Evolutionary conservation across 805 yeast species (phyloP).

Genomic region (Sporopachydermia lactativora): DNA sequence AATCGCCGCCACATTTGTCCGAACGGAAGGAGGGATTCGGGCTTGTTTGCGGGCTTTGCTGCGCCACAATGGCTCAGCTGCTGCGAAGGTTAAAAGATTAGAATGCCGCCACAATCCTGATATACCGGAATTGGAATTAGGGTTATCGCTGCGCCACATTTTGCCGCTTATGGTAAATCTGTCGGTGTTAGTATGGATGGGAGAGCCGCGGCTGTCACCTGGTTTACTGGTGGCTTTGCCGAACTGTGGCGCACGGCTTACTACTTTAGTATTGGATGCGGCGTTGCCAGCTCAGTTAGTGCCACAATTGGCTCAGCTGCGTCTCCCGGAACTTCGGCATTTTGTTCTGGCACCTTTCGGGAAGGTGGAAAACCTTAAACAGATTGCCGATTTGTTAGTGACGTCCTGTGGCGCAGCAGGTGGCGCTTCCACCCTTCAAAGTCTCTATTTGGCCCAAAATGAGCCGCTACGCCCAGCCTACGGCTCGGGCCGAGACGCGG

Average conservation of each 20-base stretch:
- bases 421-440: conserved; percentile 8
- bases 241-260: conserved; percentile 2
- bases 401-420: conserved; percentile 4
- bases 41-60: conserved; percentile 15
- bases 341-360: conserved; percentile 15
- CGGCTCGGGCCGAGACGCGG: background rate
- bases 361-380: conserved; percentile 8
- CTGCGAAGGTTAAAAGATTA: conserved; percentile 12
- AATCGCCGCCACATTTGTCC: conserved; percentile 13
- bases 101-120: conserved; percentile 13
- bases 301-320: conserved; percentile 7
- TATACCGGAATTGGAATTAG: conserved; percentile 14
- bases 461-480: background rate
- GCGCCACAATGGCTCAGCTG: conserved; percentile 10
- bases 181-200: conserved; percentile 17
- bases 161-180: conserved; percentile 13
- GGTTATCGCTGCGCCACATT: conserved; percentile 9
- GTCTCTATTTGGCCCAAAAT: conserved; percentile 8
- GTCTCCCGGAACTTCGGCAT: conserved; percentile 9
- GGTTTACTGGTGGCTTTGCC: conserved; percentile 9
- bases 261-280: background rate
- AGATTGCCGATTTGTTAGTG: conserved; percentile 10
- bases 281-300: too few species aligned
- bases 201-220: conserved; percentile 19
- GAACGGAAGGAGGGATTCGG: conserved; percentile 19